These are phyloP conservation scores for Abelmoschus esculentus DNA, from an alignment of 345 rosid species.

Conservation along the genomic window DNA sequence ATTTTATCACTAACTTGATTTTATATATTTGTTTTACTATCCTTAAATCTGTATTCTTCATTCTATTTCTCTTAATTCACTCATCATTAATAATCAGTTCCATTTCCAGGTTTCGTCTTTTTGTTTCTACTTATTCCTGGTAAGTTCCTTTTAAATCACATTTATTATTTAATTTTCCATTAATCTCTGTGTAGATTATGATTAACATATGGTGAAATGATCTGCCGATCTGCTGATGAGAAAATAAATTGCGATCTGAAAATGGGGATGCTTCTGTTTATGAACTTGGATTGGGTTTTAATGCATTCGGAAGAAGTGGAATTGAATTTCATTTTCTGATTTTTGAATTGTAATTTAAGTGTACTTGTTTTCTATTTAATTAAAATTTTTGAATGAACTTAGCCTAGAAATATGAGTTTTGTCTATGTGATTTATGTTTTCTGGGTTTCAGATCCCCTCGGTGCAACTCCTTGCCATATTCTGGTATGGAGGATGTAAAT, in stretches of 20 bases:
- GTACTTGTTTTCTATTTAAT: no score
- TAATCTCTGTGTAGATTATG: neutral
- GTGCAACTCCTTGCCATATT: conserved; percentile 12
- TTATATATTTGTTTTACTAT: neutral
- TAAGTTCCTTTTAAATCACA: neutral
- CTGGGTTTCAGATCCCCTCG: conserved; percentile 19
- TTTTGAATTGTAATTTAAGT: no score
- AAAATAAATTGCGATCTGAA: neutral
- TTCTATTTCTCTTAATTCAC: neutral
- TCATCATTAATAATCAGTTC: conserved; percentile 7
- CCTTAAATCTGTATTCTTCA: neutral
- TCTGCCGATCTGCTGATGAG: neutral
- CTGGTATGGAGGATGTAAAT: conserved; percentile 41
- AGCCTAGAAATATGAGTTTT: no score
- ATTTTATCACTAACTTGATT: neutral
- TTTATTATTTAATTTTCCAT: neutral
- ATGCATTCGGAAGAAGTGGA: no score
- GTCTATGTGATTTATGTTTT: no score
- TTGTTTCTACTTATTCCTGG: conserved; percentile 17
- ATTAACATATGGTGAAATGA: no score
- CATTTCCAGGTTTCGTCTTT: neutral
- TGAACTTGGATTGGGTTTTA: no score
- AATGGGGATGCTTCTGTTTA: neutral
- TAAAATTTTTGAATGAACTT: no score
- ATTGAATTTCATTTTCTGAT: no score